Evolutionary conservation across 768 basidiomycete species (phyloP).

Genomic region (Boletus rufocinnamomeus): DNA sequence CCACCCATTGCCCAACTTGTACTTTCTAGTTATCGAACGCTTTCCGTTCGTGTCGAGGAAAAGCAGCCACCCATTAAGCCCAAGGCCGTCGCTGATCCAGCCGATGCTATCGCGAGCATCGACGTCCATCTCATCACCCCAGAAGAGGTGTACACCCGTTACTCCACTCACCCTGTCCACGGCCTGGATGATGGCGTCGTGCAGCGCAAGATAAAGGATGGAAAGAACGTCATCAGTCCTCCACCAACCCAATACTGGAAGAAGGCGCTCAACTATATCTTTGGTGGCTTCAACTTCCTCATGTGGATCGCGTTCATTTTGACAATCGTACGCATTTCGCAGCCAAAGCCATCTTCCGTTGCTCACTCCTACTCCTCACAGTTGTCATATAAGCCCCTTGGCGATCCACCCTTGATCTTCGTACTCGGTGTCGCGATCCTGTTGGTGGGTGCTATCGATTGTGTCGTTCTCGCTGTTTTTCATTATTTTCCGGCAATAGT

Average conservation of each 20-base stretch:
- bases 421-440: conserved; percentile 53
- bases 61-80: conserved; percentile 20
- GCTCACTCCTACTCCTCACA: conserved; percentile 27
- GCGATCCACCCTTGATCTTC: conserved; percentile 40
- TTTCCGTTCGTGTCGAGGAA: conserved; percentile 45
- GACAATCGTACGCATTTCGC: conserved; percentile 35
- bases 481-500: conserved; percentile 22
- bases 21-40: conserved; percentile 39
- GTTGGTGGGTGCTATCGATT: conserved; percentile 36
- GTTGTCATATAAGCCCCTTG: conserved; percentile 53
- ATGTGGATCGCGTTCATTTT: conserved; percentile 57
- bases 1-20: neutral
- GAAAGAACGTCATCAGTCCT: conserved; percentile 52
- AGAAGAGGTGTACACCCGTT: conserved; percentile 46
- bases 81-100: conserved; percentile 32
- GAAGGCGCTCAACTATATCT: conserved; percentile 53
- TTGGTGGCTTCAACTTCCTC: conserved; percentile 59
- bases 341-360: neutral
- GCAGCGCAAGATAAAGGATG: conserved; percentile 40
- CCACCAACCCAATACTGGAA: conserved; percentile 49
- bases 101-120: conserved; percentile 42
- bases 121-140: conserved; percentile 49
- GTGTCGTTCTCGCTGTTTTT: conserved; percentile 9
- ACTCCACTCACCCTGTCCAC: conserved; percentile 43
- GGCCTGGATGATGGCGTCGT: conserved; percentile 48